Percentiles rank a stretch among this genome's conserved stretches.
Evolutionary conservation across 208 protist species (phyloP).

Genomic region (Leishmania arabica): DNA sequence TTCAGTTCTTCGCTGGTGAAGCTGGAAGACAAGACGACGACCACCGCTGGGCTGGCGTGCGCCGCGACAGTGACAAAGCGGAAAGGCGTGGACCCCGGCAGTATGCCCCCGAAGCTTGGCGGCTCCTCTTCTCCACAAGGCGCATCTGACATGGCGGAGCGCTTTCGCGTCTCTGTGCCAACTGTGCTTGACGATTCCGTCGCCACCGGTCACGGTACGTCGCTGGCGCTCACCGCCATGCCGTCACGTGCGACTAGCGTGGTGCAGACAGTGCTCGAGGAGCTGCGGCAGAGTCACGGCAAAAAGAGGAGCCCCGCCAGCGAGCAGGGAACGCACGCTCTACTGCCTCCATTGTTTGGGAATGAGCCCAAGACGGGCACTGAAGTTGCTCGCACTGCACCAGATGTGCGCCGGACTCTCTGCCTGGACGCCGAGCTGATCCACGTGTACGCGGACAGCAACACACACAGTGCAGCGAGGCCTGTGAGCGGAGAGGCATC

Average conservation of each 20-base stretch:
- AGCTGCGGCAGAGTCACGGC: conserved; percentile 21
- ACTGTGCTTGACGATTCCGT: background rate
- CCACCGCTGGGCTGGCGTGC: background rate
- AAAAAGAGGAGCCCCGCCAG: background rate
- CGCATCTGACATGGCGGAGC: conserved; percentile 13
- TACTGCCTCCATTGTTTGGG: background rate
- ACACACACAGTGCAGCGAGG: background rate
- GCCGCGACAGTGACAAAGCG: background rate
- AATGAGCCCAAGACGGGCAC: background rate
- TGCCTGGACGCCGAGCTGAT: conserved; percentile 28
- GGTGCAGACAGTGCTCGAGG: conserved; percentile 19
- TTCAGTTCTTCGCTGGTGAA: background rate
- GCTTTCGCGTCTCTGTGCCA: conserved; percentile 23
- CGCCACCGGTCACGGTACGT: background rate
- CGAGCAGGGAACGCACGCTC: background rate
- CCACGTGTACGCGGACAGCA: conserved; percentile 9
- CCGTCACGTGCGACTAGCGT: conserved; percentile 8
- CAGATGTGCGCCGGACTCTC: conserved; percentile 16
- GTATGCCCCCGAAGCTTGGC: background rate
- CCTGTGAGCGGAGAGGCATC: background rate
- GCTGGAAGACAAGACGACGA: background rate
- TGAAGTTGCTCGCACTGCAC: background rate
- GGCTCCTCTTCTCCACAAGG: background rate
- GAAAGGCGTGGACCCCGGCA: background rate
- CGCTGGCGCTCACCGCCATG: background rate